phyloP scores from a whole-genome alignment of 495 filamentous ascomycete species.

The Lasiosphaeria hispida region DNA sequence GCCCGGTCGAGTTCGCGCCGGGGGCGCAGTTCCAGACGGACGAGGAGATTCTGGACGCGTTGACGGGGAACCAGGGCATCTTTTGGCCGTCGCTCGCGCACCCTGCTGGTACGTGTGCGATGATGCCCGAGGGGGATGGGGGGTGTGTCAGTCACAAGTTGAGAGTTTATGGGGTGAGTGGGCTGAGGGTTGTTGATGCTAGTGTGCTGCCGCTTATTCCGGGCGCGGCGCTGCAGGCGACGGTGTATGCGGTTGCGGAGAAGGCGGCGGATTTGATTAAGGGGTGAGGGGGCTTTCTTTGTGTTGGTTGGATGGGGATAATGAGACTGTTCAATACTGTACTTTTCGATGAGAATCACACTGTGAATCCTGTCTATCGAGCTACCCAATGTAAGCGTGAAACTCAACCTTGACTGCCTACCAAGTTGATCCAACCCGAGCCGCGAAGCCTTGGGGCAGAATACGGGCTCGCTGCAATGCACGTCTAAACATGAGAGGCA shows the following conservation, averaged over 20 bases:
- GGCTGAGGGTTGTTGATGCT: slow-evolving; percentile 51
- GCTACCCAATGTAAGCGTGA: too few species aligned
- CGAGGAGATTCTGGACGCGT: slow-evolving; percentile 36
- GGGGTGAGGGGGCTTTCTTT: too few species aligned
- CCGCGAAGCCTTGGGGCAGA: too few species aligned
- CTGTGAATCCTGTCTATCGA: too few species aligned
- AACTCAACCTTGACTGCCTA: too few species aligned
- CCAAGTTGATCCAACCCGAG: too few species aligned
- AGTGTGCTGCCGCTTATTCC: slow-evolving; percentile 39
- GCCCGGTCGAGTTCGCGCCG: slow-evolving; percentile 40
- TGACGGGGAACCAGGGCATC: slow-evolving; percentile 10
- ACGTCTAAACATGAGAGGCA: too few species aligned
- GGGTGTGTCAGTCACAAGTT: slow-evolving; percentile 51
- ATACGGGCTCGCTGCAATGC: too few species aligned
- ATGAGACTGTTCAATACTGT: too few species aligned
- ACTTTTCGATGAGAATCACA: too few species aligned
- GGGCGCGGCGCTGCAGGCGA: slow-evolving; percentile 34
- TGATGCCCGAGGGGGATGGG: slow-evolving; percentile 39
- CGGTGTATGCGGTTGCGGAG: slow-evolving; percentile 38
- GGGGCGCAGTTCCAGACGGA: slow-evolving; percentile 45
- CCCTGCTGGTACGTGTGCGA: slow-evolving; percentile 37
- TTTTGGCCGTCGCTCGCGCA: slow-evolving; percentile 26
- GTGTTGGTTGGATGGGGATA: too few species aligned
- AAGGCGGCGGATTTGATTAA: too few species aligned
- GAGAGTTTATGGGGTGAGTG: slow-evolving; percentile 52